phyloP scores from a whole-genome alignment of 192 early-diverging fungal genomes.

The Coemansia sp. region DNA sequence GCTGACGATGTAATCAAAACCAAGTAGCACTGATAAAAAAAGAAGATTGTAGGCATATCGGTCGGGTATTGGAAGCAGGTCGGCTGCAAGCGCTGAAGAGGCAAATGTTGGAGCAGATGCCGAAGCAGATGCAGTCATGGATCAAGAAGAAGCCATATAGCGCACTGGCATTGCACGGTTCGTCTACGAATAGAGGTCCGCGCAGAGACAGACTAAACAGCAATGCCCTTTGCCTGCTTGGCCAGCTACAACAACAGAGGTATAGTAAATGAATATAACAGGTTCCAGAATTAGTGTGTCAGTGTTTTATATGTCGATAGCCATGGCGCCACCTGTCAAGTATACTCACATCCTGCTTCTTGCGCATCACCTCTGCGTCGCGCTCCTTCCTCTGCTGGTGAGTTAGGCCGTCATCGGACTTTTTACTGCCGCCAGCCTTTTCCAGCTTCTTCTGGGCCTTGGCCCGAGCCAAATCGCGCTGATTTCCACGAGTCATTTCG shows the following conservation, averaged over 20 bases:
- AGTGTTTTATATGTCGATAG: background rate
- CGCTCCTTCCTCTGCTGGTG: slow-evolving; percentile 37
- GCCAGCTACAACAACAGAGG: background rate
- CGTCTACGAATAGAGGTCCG: background rate
- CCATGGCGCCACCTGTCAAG: background rate
- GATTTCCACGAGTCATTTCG: slow-evolving; percentile 57
- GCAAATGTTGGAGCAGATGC: slow-evolving; percentile 6
- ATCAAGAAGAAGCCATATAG: slow-evolving; percentile 4
- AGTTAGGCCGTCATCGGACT: slow-evolving; percentile 26
- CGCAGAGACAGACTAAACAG: background rate
- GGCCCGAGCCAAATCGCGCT: slow-evolving; percentile 55
- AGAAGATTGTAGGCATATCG: slow-evolving; percentile 19
- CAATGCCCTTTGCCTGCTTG: background rate
- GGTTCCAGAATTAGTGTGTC: background rate
- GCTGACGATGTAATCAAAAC: background rate
- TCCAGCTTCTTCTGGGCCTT: slow-evolving; percentile 48
- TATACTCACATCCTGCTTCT: slow-evolving; percentile 45
- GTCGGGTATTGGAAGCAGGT: slow-evolving; percentile 10
- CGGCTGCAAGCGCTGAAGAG: background rate
- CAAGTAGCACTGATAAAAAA: background rate
- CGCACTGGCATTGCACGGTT: background rate
- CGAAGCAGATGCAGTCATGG: slow-evolving; percentile 6
- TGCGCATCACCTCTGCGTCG: slow-evolving; percentile 53
- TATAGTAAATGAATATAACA: background rate
- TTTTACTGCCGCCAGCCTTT: slow-evolving; percentile 36